Evolutionary conservation across 2,329 filamentous ascomycete species (phyloP), one percentile per base, ranked within the genome.

Genomic region (Sordariomycetes sp.): DNA sequence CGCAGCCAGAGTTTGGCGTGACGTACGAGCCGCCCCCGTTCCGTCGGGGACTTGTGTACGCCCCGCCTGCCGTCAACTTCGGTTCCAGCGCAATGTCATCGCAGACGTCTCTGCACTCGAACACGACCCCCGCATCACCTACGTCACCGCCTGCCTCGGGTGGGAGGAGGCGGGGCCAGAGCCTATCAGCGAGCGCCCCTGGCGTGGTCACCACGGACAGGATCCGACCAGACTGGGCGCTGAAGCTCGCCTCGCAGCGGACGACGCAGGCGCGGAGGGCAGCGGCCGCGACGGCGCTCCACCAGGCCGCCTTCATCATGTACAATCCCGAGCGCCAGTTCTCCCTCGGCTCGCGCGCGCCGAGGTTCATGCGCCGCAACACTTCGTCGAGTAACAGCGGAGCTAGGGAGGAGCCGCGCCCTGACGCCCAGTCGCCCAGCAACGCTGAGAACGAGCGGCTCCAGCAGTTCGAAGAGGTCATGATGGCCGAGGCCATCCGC

Each of bases 401-500:
- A 2, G 58, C 45, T 35, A 36, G 25, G 35, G 56, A 57, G 20
- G 52, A 57, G 25, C 25, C 22, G 6, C 45, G 22, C 8, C n/a
- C 45, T 7, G 45, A 50, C 8, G 45, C 45, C 22, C 6, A 7
- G 15, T 53, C 24, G 50, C 22, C 51, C 25, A n/a, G 15, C 32
- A 53, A 28, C 10, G 42, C 36, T 32, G 45, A 56, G 39, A 39
- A 52, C 22, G 45, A 52, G 32, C 51, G 89, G 34, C 82, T 95
- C 66, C 89, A 95, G 24, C 91, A 97, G 63, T 78, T 97, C 0
- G 94, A 99, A 68, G 92, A 96, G 54, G 88, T 99, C 76, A 99
- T 99, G 94, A 90, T 97, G 76, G 90, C 94, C 78, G 94, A 99
- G 69, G 94, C 94, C 0, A 95, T 99, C 53, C 80, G 94, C 45